phyloP scores from a whole-genome alignment of 208 protist genomes.

The Strigomonas culicis region DNA sequence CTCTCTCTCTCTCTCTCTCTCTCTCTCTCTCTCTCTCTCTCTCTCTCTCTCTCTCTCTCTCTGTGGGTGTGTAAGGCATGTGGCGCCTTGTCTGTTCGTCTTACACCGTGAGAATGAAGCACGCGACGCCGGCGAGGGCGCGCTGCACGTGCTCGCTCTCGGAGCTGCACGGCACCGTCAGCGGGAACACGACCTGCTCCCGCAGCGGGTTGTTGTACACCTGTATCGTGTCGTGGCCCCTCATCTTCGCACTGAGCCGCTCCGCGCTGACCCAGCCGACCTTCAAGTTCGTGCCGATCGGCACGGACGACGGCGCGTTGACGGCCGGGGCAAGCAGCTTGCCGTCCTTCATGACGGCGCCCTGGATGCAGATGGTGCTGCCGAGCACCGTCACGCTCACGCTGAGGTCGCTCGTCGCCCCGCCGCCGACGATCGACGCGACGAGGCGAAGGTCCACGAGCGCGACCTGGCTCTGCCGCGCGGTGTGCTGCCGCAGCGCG shows the following conservation, averaged over 20 bases:
- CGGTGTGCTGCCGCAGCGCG: conserved; percentile 93
- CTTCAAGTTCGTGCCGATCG: conserved; percentile 42
- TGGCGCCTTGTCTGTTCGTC: too few relatives aligned
- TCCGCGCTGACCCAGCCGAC: conserved; percentile 54
- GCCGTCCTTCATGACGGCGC: conserved; percentile 48
- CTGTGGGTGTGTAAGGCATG: too few relatives aligned
- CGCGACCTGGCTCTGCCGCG: conserved; percentile 48
- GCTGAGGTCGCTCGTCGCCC: conserved; percentile 18
- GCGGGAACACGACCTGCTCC: conserved; percentile 39
- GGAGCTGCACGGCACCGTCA: conserved; percentile 36
- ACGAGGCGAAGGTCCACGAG: conserved; percentile 84
- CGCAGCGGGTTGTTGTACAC: conserved; percentile 74
- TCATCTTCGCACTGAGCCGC: conserved; percentile 15
- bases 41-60: too few relatives aligned
- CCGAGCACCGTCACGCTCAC: conserved; percentile 49
- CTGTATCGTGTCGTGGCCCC: conserved; percentile 34
- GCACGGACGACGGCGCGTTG: conserved; percentile 60
- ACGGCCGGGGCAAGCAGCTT: conserved; percentile 29
- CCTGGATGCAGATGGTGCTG: conserved; percentile 68
- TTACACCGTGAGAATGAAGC: conserved; percentile 46
- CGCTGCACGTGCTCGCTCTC: conserved; percentile 25
- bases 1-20: background rate
- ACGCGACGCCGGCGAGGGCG: conserved; percentile 64
- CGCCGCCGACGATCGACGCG: conserved; percentile 19
- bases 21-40: too few relatives aligned